phyloP scores from a whole-genome alignment of 2,329 filamentous ascomycete genomes.

The Clarireedia homoeocarpa region DNA sequence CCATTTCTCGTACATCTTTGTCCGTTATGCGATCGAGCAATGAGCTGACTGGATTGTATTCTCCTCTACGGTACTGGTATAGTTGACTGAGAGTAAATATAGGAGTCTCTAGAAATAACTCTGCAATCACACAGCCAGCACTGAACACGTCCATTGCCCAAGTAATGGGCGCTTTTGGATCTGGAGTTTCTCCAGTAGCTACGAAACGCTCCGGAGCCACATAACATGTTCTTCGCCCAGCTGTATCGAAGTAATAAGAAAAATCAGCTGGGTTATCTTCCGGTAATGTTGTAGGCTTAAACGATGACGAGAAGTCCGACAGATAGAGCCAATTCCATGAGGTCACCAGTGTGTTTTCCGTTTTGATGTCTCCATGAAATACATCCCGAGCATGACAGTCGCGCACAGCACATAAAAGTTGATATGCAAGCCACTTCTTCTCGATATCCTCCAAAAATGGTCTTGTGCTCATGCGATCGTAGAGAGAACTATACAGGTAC shows the following conservation, averaged over 20 bases:
- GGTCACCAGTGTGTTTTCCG: constrained; percentile 91
- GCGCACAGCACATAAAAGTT: constrained; percentile 82
- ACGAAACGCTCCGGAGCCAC: constrained; percentile 90
- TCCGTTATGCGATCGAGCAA: constrained; percentile 84
- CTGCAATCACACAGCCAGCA: constrained; percentile 90
- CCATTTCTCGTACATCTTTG: constrained; percentile 76
- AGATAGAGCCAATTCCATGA: constrained; percentile 99
- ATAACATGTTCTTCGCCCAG: constrained; percentile 86
- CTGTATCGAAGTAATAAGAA: constrained; percentile 95
- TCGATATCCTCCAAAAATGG: constrained; percentile 96
- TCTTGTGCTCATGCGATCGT: constrained; percentile 91
- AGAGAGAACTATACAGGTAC: constrained; percentile 92
- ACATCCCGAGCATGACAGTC: constrained; percentile 86
- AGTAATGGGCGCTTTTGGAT: constrained; percentile 55
- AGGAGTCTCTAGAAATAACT: constrained; percentile 88
- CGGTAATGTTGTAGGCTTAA: constrained; percentile 88
- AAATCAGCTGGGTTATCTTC: constrained; percentile 97
- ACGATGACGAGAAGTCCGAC: constrained; percentile 92
- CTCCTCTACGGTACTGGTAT: constrained; percentile 85
- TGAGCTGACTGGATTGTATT: constrained; percentile 80
- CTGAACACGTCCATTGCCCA: constrained; percentile 99
- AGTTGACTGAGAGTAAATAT: constrained; percentile 98
- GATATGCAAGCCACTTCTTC: constrained; percentile 97
- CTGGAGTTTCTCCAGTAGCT: constrained; percentile 57
- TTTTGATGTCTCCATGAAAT: constrained; percentile 98